Evolutionary conservation across 805 yeast species (phyloP), one percentile per base, ranked within the genome.

Genomic region (Ogataea angusta): DNA sequence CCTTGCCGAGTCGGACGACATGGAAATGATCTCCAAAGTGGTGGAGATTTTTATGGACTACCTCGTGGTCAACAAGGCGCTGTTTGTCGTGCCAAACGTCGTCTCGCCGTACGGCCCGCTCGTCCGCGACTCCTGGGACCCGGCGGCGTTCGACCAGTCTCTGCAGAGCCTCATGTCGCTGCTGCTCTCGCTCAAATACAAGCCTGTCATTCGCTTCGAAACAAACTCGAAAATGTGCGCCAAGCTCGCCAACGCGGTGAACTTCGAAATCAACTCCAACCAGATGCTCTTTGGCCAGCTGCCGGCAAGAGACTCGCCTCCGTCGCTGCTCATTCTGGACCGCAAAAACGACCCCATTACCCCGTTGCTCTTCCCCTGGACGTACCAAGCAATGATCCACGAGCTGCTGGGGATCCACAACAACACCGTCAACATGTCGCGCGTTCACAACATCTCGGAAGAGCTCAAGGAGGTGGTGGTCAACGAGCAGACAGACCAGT

Each of bases 351-450:
- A 93, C 63, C 97, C 99, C 2, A 70, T 91, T 10, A 91, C 99
- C 0, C 97, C 99, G 1, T 70, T 93, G 22, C 66, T 93, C 35
- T 78, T 83, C 28, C 99, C 98, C 2, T 93, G 99, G 99, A 90
- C 99, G 1, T 93, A 88, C 63, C 98, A 91, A 59, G 85, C 96
- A 2, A 91, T 93, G 98, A 87, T 93, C 13, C 95, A 91, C 60
- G 98, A 95, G 59, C 73, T 89, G 16, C 68, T 93, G 22, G 95
- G 91, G 2, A 85, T 93, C 43, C 67, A 71, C 24, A 83, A 88
- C 56, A 91, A 93, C 52, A 75, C 90, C 2, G 95, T 88, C 4
- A 83, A 79, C 51, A 60, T 90, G 25, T 68, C 81, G 0, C 54
- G 62, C 1, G 72, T 77, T 1, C 75, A 83, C 2, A 78, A 74